Evolutionary conservation across 2,329 filamentous ascomycete species (phyloP).

Genomic region (Cladosporium sp.): DNA sequence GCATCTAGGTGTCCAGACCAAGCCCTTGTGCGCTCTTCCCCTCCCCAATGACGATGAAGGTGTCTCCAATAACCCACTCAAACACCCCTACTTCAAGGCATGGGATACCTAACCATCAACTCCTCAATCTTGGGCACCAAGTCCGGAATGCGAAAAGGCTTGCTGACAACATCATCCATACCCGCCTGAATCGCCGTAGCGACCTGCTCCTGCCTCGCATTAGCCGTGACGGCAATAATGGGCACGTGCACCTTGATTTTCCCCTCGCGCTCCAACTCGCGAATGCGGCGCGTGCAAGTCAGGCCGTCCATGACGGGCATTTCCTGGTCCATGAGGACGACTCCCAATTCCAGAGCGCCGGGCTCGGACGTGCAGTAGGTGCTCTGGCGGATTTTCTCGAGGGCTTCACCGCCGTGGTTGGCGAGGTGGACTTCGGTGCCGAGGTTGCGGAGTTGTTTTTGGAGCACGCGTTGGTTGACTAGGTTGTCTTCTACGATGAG

Average conservation of each 20-base stretch:
- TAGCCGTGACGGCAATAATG: constrained; percentile 78
- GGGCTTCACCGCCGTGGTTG: constrained; percentile 47
- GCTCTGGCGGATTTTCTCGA: constrained; percentile 38
- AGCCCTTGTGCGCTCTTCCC: no score
- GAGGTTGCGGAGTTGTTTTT: constrained; percentile 46
- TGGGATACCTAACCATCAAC: constrained; percentile 32
- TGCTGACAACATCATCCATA: constrained; percentile 54
- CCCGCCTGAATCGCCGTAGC: constrained; percentile 65
- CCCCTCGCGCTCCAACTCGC: constrained; percentile 60
- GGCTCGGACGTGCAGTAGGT: constrained; percentile 34
- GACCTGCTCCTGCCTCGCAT: constrained; percentile 70
- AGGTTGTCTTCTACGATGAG: constrained; percentile 43
- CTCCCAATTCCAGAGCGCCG: constrained; percentile 25
- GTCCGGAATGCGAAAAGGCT: constrained; percentile 48
- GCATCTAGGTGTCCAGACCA: no score
- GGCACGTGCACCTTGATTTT: constrained; percentile 63
- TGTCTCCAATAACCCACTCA: no score
- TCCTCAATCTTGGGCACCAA: constrained; percentile 49
- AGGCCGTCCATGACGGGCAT: constrained; percentile 73
- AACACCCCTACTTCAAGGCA: no score
- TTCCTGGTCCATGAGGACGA: constrained; percentile 76
- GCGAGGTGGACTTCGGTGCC: constrained; percentile 44
- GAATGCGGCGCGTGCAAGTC: constrained; percentile 65
- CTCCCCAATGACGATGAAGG: no score
- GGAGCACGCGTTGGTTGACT: constrained; percentile 46